Conservation (phyloP, 495 filamentous ascomycete species). For the Penicillium steckii region DNA sequence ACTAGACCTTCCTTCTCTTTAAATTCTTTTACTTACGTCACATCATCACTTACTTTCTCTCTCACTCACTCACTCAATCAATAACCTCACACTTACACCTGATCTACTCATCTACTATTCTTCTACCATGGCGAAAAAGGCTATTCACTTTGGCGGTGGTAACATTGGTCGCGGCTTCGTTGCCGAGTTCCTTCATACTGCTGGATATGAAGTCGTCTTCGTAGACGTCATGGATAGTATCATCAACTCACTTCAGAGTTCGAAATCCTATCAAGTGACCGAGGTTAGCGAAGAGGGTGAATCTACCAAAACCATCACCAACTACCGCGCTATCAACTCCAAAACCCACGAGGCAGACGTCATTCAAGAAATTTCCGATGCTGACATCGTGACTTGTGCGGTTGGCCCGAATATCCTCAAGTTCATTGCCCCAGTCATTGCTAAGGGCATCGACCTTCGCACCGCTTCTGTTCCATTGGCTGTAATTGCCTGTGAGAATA, state of each 20-base stretch:
- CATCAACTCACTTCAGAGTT: constrained; percentile 72
- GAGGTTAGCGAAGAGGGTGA: constrained; percentile 89
- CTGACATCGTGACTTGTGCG: constrained; percentile 91
- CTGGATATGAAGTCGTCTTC: constrained; percentile 87
- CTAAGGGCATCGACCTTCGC: constrained; percentile 81
- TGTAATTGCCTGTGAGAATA: constrained; percentile 97
- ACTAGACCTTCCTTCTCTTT: not conserved
- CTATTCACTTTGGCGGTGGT: constrained; percentile 90
- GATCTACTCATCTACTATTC: too few species aligned
- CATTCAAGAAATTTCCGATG: constrained; percentile 78
- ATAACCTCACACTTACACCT: not conserved
- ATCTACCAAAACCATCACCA: constrained; percentile 76
- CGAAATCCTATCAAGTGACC: constrained; percentile 80
- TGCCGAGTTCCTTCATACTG: constrained; percentile 72
- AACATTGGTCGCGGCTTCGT: constrained; percentile 79
- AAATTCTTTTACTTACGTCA: not conserved
- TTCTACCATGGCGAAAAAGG: constrained; percentile 66
- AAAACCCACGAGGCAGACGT: constrained; percentile 77
- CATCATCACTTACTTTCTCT: not conserved
- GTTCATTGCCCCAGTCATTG: constrained; percentile 91
- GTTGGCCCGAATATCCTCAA: constrained; percentile 95
- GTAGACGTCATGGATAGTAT: constrained; percentile 84
- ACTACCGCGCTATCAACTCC: constrained; percentile 95
- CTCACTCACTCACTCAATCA: not conserved
- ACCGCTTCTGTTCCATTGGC: constrained; percentile 70